These are phyloP conservation scores for Blastosporella zonata DNA, from an alignment of 1,284 basidiomycete genomes.

Conservation along the genomic window DNA sequence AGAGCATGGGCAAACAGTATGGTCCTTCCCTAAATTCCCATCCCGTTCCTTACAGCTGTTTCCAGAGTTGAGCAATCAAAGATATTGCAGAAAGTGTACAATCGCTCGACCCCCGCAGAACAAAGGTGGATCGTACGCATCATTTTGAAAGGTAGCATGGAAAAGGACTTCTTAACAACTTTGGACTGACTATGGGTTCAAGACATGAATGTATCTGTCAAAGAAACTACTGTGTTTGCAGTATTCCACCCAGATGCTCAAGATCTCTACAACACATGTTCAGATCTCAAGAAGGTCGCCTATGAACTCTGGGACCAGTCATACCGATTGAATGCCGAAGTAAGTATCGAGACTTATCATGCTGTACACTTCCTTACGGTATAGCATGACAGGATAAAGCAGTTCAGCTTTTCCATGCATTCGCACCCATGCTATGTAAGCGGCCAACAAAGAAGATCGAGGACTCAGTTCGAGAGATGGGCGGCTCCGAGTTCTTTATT, in stretches of 20 bases:
- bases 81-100: slow-evolving; percentile 75
- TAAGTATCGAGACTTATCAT: slow-evolving; percentile 21
- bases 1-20: slow-evolving; percentile 67
- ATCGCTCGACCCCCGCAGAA: slow-evolving; percentile 75
- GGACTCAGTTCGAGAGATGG: slow-evolving; percentile 82
- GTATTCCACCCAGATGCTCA: slow-evolving; percentile 91
- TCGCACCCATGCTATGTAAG: slow-evolving; percentile 92
- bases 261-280: slow-evolving; percentile 90
- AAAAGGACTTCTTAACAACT: background rate
- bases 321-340: slow-evolving; percentile 61
- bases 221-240: slow-evolving; percentile 84
- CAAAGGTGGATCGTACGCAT: slow-evolving; percentile 92
- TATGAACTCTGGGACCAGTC: slow-evolving; percentile 75
- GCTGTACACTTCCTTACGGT: background rate
- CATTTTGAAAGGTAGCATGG: slow-evolving; percentile 77
- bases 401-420: slow-evolving; percentile 78
- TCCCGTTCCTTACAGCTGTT: slow-evolving; percentile 2
- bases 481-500: slow-evolving; percentile 72
- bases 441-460: slow-evolving; percentile 77
- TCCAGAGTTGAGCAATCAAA: slow-evolving; percentile 70
- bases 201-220: slow-evolving; percentile 81
- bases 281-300: slow-evolving; percentile 88
- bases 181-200: slow-evolving; percentile 2
- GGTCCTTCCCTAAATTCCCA: slow-evolving; percentile 16
- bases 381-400: slow-evolving; percentile 65